These are phyloP conservation scores for Aspergillus spinulosporus DNA, from an alignment of 2,329 filamentous ascomycete species.

Conservation along the genomic window DNA sequence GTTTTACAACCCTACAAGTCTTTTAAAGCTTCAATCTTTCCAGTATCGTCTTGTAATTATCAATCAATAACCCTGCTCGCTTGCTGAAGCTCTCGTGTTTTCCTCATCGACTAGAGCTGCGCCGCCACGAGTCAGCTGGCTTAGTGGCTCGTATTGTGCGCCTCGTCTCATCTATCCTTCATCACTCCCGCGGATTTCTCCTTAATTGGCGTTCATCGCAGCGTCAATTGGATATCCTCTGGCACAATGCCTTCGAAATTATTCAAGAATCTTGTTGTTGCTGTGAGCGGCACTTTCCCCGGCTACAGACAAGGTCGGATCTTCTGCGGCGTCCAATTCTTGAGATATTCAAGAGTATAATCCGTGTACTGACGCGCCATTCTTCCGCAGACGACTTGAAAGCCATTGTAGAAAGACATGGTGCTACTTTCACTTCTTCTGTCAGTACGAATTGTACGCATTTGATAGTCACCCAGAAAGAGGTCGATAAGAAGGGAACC, in stretches of 20 bases:
- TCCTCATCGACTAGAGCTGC: neutral
- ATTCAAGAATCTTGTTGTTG: slow-evolving; percentile 46
- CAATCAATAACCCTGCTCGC: neutral
- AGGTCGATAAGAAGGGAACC: slow-evolving; percentile 36
- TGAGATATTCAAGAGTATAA: neutral
- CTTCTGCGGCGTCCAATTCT: neutral
- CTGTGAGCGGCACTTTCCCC: slow-evolving; percentile 62
- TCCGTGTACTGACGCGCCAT: slow-evolving; percentile 8
- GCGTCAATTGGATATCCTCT: neutral
- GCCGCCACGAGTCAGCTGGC: neutral
- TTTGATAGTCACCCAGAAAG: slow-evolving; percentile 39
- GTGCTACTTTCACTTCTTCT: slow-evolving; percentile 35
- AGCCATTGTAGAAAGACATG: slow-evolving; percentile 33
- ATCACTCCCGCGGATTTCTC: neutral
- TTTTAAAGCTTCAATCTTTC: slow-evolving; percentile 5
- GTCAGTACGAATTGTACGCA: slow-evolving; percentile 40
- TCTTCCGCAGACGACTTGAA: slow-evolving; percentile 18
- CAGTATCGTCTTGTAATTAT: neutral
- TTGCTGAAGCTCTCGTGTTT: neutral
- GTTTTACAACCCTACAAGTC: neutral
- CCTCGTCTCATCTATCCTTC: neutral
- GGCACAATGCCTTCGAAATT: slow-evolving; percentile 13
- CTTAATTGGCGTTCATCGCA: neutral
- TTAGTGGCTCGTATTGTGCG: neutral
- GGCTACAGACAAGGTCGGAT: slow-evolving; percentile 52